Base-by-base conservation (phyloP, 495 filamentous ascomycete species). In the Rusavskia elegans region DNA sequence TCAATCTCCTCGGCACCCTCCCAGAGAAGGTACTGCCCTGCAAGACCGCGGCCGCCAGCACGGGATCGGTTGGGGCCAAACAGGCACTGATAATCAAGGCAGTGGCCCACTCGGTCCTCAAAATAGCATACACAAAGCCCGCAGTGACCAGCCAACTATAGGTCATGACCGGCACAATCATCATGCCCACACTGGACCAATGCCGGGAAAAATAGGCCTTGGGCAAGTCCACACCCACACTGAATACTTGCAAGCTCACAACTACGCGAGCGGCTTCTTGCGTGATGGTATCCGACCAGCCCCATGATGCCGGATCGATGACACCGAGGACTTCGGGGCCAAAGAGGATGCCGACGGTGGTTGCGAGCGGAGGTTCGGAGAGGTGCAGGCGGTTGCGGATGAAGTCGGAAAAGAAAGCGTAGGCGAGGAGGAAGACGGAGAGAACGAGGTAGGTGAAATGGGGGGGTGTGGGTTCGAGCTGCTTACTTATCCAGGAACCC, bases 331-430 rank as follows among this genome's bases (percentile, higher is more conserved):
- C 64, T 2, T 53, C 38, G 0, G 72, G 71, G 0, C 73, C 73
- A 36, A 71, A 60, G 27, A 68, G 36, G 51, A 75, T 74, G 21
- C 72, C 71, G 42, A 70, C 59, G 36, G 75, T 50, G 9, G 68
- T 64, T 13, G 72, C 73, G 5, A 77, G 61, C 1, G 71, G 73
- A 0, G 72, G 73, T 58, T 77, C 73, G 20, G 69, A 71, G 19
- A 77, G 68, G 59, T 76, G 71, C 5, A 77, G 64, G 11, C 64
- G 60, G 51, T 76, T 75, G 25, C 70, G 66, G 51, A 77, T 74
- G 54, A 71, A 66, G 39, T 59, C 53, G 16, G 66, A 66, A 56
- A 75, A 75, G 51, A 76, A 63, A 19, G 68, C 66, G 52, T 74
- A 76, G 36, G 60, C 40, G 49, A 76, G 61, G 14, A 76, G 66